Base-by-base conservation (phyloP, 208 protist species). In the Acanthamoeba sp. region DNA sequence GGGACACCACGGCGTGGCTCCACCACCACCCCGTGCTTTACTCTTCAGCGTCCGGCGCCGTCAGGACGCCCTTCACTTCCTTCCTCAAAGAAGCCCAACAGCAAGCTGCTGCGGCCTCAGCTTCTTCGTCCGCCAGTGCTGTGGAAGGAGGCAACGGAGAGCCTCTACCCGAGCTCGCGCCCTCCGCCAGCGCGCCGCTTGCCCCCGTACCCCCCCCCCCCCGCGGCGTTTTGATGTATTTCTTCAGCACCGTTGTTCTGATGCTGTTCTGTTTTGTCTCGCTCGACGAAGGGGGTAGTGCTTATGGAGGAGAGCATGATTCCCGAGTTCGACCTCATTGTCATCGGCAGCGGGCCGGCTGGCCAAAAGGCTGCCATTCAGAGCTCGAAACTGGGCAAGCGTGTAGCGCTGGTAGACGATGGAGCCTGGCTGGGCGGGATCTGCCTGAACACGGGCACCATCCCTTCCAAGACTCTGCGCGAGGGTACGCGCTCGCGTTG, bases 381-480 rank as follows among this genome's bases (percentile, higher is more conserved):
- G 80, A 93, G 93, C 38, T 55, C 76, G 29, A 88, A 95, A 27
- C 69, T 91, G 48, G 93, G 73, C 24, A 94, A 94, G 59, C 84
- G 84, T 6, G 84, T 91, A 24, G 84, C 84, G 27, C 32, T 91
- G 84, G 59, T 91, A 22, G 84, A 91, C 24, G 50, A 64, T 48
- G 50, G 50, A 14, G 55, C 84, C 9, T 76, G 48, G 66, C 40
- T 95, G 27, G 93, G 93, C 71, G 93, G 93, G 5, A 88, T 93
- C 36, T 95, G 93, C 55, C 42, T 92, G 36, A 84, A 95, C 89
- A 95, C 93, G 24, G 93, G 94, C 38, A 95, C 94, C 27, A 94
- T 95, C 34, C 94, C 94, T 10, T 94, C 88, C 32, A 95, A 95
- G 52, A 95, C 94, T n/a, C 90, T 95, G 10, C 84, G 94, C 3